Conservation (phyloP, 2,329 filamentous ascomycete genomes). For the Pleurostoma richardsiae region DNA sequence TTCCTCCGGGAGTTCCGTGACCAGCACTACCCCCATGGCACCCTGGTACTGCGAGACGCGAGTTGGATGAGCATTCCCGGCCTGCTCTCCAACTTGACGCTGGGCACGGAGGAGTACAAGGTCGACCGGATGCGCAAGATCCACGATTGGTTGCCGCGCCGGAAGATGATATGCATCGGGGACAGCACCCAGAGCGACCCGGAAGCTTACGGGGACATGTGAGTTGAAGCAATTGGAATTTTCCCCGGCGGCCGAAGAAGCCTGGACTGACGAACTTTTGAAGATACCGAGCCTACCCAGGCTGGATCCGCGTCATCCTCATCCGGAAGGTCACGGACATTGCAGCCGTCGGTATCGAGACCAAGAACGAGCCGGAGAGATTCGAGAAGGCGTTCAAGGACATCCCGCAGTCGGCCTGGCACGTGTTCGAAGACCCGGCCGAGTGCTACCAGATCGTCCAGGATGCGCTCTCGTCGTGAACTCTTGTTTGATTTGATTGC, state of each 20-base stretch:
- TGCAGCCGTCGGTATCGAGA: slow-evolving; percentile 61
- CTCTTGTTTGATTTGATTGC: too few species aligned
- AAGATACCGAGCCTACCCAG: slow-evolving; percentile 58
- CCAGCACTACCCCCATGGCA: slow-evolving; percentile 67
- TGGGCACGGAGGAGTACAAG: slow-evolving; percentile 84
- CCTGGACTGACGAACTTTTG: slow-evolving; percentile 5
- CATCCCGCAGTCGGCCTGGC: slow-evolving; percentile 68
- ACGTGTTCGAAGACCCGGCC: slow-evolving; percentile 72
- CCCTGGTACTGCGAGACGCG: slow-evolving; percentile 77
- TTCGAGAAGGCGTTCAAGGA: slow-evolving; percentile 81
- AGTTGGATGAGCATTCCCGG: slow-evolving; percentile 82
- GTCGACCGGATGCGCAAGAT: slow-evolving; percentile 74
- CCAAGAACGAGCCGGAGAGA: slow-evolving; percentile 67
- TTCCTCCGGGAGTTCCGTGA: slow-evolving; percentile 75
- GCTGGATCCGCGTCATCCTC: slow-evolving; percentile 78
- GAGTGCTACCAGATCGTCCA: slow-evolving; percentile 50
- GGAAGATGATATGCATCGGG: slow-evolving; percentile 78
- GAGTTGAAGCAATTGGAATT: slow-evolving; percentile 21
- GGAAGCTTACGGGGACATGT: slow-evolving; percentile 81
- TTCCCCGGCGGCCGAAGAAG: not conserved
- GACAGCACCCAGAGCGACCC: slow-evolving; percentile 91
- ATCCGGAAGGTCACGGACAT: slow-evolving; percentile 81
- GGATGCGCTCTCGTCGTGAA: slow-evolving; percentile 12
- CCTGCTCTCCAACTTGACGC: slow-evolving; percentile 71
- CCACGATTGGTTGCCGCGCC: slow-evolving; percentile 69